Base-by-base conservation (phyloP, 2,329 filamentous ascomycete species). In the Paracoccidioides brasiliensis region DNA sequence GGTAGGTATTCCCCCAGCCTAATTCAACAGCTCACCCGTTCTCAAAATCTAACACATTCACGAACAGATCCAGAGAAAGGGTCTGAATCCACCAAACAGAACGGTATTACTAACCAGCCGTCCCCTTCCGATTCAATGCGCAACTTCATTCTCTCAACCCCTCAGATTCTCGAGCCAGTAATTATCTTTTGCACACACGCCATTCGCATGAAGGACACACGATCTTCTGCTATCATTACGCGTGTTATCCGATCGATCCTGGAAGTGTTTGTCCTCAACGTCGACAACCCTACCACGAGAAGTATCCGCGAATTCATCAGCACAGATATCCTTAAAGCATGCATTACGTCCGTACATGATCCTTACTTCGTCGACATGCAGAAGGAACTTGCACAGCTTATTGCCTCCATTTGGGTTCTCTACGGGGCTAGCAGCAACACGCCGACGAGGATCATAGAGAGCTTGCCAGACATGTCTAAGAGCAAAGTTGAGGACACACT, bases 301-400 rank as follows among this genome's bases (percentile, higher is more conserved):
- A 85, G 79, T 6, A 87, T 97, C 59, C 84, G 90, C 53, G 89
- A 95, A 65, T 98, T 90, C 70, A 90, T 97, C 66, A 89, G 84
- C 53, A 83, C 83, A 4, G 87, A 95, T 61, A 88, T 97, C 2
- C 80, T 98, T 52, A 88, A 90, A 73, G 89, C 90, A 0, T 91
- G 87, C 64, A 88, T 96, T 67, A 88, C 85, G 1, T 94, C 88
- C 1, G 82, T 98, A 52, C 88, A 97, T 71, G 93, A 98, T 62
- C 85, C 89, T 0, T 96, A 97, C 70, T 98, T 97, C 70, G 90
- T 96, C 38, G 93, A 98, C 62, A 81, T 94, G 59, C 93, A 98
- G 65, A 91, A 90, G 67, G 90, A 98, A 53, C 78, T 98, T 28
- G 91, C 90, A 0, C 81, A 84, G 28, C 77, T 97, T 41, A 95